Percentiles rank a stretch among this genome's conserved stretches.
Conservation (phyloP, 164 flowering plant species). For the Hamamelis virginiana region DNA sequence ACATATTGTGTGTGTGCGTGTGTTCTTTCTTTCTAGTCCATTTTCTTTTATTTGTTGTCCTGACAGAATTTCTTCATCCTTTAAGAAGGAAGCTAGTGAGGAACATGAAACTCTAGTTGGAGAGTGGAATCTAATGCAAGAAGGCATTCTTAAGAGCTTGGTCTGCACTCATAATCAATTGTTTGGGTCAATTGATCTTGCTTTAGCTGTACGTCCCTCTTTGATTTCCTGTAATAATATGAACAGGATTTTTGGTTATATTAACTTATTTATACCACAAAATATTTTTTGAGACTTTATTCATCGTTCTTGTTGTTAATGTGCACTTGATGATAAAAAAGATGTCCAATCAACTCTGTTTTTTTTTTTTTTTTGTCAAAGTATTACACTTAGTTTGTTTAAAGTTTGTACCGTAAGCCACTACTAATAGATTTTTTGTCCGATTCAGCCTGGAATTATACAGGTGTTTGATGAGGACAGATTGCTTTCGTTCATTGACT, state of each 20-base stretch:
- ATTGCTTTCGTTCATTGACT: conserved; percentile 50
- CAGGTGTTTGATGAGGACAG: conserved; percentile 48
- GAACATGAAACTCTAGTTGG: conserved; percentile 43
- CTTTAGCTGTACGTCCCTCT: conserved; percentile 40
- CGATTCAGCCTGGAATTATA: conserved; percentile 48
- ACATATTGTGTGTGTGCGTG: background rate
- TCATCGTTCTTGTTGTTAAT: background rate
- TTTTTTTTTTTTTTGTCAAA: background rate
- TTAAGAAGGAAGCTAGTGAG: conserved; percentile 35
- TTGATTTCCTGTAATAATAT: background rate
- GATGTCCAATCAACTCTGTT: background rate
- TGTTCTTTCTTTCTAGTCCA: background rate
- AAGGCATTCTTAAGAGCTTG: conserved; percentile 41
- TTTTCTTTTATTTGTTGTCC: background rate
- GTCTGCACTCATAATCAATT: conserved; percentile 57
- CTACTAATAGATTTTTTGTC: conserved; percentile 11
- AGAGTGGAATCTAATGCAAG: conserved; percentile 58
- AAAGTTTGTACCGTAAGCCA: background rate
- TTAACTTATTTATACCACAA: too few relatives aligned
- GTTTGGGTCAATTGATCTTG: conserved; percentile 69
- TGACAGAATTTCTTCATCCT: conserved; percentile 1
- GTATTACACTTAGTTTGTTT: background rate
- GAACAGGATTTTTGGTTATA: too few relatives aligned
- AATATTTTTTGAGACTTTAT: too few relatives aligned
- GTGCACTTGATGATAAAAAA: background rate